Evolutionary conservation across 495 filamentous ascomycete species (phyloP), one percentile per base, ranked within the genome.

Genomic region (Tuber borchii): DNA sequence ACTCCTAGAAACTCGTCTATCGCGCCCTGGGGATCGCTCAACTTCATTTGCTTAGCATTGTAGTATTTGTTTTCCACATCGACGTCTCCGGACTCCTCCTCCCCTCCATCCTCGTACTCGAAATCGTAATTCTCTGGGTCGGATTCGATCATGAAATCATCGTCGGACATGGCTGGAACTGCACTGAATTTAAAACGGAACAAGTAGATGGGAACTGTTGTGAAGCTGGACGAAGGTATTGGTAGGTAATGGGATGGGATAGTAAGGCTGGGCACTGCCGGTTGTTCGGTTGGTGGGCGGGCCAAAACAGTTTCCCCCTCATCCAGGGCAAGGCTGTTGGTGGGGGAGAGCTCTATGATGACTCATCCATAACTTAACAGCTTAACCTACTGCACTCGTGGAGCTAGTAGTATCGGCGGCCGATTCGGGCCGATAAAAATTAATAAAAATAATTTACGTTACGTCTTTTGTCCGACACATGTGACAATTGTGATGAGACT

Each of bases 41-140:
- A 88, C 86, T 99, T 99, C 85, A 96, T 91, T 85, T 97, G 94
- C 86, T 99, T 99, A 40, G 95, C 95, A 86, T 97, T 98, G 88
- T 98, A 99, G 86, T 99, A 99, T 86, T 97, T 97, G 86, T 99
- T 99, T 84, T 98, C 96, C 82, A 98, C 94, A 75, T 95, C 94
- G 79, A 97, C 91, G 84, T 97, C 92, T 34, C 91, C 93, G 51
- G 87, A 89, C 69, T 97, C 91, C 69, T 97, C 93, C 26, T 94
- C 95, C 77, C 96, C 94, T 76, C 92, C 91, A 79, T 94, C 93
- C 82, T 95, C 89, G 84, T 97, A 97, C 77, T 99, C 95, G 83
- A 97, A 98, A 85, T 97, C 95, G 84, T 97, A 97, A 90, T 95
- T 90, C 86, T 96, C 93, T 79, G 95, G 90, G 71, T 93, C 95